Base-by-base conservation (phyloP, 2,329 filamentous ascomycete species). In the Nothophoma quercina region DNA sequence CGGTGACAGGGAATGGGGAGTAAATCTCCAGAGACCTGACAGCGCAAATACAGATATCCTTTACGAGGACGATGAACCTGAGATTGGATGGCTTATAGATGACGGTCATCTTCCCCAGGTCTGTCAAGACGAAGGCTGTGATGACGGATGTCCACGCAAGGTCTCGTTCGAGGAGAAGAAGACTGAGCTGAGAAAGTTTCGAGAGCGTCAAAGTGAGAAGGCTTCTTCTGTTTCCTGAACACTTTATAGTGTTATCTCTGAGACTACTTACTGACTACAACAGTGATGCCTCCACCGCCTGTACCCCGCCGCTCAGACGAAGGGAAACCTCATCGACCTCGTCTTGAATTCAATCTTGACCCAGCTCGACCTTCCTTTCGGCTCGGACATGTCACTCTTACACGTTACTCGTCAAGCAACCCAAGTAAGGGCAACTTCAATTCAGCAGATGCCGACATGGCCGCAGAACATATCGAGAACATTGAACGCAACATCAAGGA, bases 71-170 rank as follows among this genome's bases (percentile, higher is more conserved):
- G n/a, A n/a, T n/a, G n/a, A n/a, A n/a, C n/a, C n/a, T n/a, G n/a
- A n/a, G n/a, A n/a, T n/a, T n/a, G n/a, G n/a, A n/a, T n/a, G n/a
- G n/a, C n/a, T n/a, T 13, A 36, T 23, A 5, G n/a, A 9, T 15
- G 41, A 44, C 5, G 42, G 43, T n/a, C 25, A 46, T n/a, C 25
- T 50, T 4, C 34, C 26, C 7, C 7, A 22, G 1, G 15, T 15
- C 12, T 55, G 52, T 38, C 41, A 23, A 13, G 13, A 19, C 6
- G 3, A 38, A 15, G 52, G 46, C 5, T 43, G 44, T 12, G 26
- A 34, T n/a, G 5, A 22, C 6, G 30, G 26, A 12, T 55, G 52
- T 28, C 41, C 46, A 26, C 38, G 42, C 9, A 35, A 19, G 18
- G 16, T 35, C 4, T 21, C 19, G 13, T 23, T 32, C 5, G 18